Evolutionary conservation across 164 flowering plant species (phyloP).

Genomic region (Pachysandra terminalis): DNA sequence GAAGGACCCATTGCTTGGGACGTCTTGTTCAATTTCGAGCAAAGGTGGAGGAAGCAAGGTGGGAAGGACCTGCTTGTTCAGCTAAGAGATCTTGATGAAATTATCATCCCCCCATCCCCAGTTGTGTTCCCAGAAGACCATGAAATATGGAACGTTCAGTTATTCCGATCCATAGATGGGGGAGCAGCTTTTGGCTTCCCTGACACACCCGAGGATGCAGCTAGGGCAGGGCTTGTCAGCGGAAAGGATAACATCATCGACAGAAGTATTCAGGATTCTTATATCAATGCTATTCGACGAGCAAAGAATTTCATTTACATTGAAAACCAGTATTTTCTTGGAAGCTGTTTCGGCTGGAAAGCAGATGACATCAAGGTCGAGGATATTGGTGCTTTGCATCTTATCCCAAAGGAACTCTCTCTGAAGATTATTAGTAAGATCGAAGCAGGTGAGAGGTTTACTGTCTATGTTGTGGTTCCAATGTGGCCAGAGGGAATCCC

Average conservation of each 20-base stretch:
- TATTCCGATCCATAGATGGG: conserved; percentile 77
- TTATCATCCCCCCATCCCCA: conserved; percentile 56
- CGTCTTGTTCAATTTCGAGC: conserved; percentile 71
- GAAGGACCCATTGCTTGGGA: conserved; percentile 88
- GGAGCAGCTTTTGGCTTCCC: conserved; percentile 81
- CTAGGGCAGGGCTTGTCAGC: conserved; percentile 55
- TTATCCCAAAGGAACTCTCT: conserved; percentile 66
- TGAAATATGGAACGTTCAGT: conserved; percentile 74
- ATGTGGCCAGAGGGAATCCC: conserved; percentile 84
- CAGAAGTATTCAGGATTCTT: conserved; percentile 75
- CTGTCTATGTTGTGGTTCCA: conserved; percentile 57
- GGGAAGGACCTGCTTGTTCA: conserved; percentile 43
- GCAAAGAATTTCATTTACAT: conserved; percentile 71
- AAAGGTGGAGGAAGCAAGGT: conserved; percentile 79
- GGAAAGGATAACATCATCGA: conserved; percentile 67
- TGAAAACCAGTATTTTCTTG: conserved; percentile 77
- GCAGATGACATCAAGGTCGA: conserved; percentile 36
- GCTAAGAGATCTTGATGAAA: conserved; percentile 33
- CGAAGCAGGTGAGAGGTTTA: conserved; percentile 59
- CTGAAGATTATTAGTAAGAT: conserved; percentile 67
- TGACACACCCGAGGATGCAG: conserved; percentile 56
- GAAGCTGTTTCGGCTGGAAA: conserved; percentile 64
- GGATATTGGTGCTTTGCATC: conserved; percentile 49
- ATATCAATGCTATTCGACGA: conserved; percentile 71
- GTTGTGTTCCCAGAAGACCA: conserved; percentile 45